Evolutionary conservation across 1,284 basidiomycete genomes (phyloP), one percentile per base, ranked within the genome.

Genomic region (Baeospora myosura): DNA sequence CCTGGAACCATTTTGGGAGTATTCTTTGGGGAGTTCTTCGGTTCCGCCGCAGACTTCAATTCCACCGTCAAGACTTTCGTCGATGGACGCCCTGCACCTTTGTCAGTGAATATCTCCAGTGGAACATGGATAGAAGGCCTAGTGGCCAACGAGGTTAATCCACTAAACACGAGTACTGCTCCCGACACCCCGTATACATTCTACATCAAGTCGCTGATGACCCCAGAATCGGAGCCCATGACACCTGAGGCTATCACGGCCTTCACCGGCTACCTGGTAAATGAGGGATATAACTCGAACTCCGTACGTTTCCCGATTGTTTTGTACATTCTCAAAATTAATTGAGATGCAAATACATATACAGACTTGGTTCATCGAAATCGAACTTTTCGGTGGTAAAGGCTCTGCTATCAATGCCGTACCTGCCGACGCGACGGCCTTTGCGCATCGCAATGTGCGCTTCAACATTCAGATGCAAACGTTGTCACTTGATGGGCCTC

Each of bases 131-230:
- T 47, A 4, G 38, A 43, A 14, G 43, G 33, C 4, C 24, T 52
- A 2, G 29, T 33, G n/a, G 46, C 44, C 4, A 36, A 21, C 1
- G 45, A 48, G 1, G 29, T 43, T 3, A 18, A 18, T 14, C 32
- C 32, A 11, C 32, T 61, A 26, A 57, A 68, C 43, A 68, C 66
- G 1, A 59, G 44, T 28, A 51, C 49, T 1, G 46, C 41, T 8
- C 53, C 61, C 1, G 63, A 65, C 18, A 40, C 29, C 1, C 49
- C 49, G 12, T 66, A 71, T 50, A 71, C 68, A 0, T 73, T 73
- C 53, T 74, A 72, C 47, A 67, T 63, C 0, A 73, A 72, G 48
- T 67, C 62, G 4, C 44, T 71, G 16, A 64, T 68, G 60, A 65
- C 64, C 0, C 66, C 65, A 1, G 44, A 60, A 31, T 54, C 49